Conservation (phyloP, 371 early-diverging fungal genomes). For the Mortierella sp. region DNA sequence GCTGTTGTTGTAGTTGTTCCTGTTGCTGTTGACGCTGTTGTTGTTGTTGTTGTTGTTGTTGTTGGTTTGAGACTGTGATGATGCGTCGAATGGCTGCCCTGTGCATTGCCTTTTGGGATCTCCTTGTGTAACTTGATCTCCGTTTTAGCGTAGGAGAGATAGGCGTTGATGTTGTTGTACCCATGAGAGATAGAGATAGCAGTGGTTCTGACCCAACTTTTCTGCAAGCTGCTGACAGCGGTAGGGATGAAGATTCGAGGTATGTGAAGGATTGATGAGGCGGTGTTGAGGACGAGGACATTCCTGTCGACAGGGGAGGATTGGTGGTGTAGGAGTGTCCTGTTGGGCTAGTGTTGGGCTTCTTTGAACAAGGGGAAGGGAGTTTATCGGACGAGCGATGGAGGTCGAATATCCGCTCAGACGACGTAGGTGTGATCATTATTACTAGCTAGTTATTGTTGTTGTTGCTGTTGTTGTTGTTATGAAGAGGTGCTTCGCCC, state of each 20-base stretch:
- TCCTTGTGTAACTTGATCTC: constrained; percentile 25
- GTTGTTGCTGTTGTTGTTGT: not conserved
- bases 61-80: constrained; percentile 25
- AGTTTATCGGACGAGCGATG: not conserved
- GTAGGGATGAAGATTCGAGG: not conserved
- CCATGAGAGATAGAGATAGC: not conserved
- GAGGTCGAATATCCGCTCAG: constrained; percentile 7
- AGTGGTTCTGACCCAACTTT: not conserved
- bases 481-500: not conserved
- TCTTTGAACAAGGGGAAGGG: not conserved
- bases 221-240: not conserved
- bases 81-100: constrained; percentile 27
- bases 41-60: constrained; percentile 12
- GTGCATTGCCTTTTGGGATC: constrained; percentile 29
- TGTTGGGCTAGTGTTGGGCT: not conserved
- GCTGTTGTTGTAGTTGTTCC: not conserved
- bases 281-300: not conserved
- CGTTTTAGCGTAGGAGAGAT: not conserved
- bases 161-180: not conserved
- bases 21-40: constrained; percentile 2
- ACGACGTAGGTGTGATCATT: constrained; percentile 27
- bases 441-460: too few species aligned
- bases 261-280: not conserved
- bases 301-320: too few species aligned
- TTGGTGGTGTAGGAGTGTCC: not conserved